phyloP scores from a whole-genome alignment of 208 protist genomes.

The Acanthamoeba healyi region DNA sequence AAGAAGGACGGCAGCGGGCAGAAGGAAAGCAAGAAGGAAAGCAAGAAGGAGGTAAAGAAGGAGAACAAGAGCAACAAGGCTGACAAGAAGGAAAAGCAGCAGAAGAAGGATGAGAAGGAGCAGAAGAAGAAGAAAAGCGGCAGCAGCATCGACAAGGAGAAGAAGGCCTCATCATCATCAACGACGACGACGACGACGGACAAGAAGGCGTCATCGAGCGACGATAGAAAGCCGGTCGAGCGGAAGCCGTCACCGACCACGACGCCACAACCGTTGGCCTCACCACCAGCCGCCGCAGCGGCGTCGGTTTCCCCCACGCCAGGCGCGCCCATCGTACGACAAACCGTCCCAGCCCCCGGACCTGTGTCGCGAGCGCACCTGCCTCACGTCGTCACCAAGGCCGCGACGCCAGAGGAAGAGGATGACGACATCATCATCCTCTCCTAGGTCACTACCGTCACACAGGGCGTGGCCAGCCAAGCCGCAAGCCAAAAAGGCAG shows the following conservation, averaged over 20 bases:
- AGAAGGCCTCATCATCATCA: background rate
- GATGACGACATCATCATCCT: constrained; percentile 27
- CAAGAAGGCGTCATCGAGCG: background rate
- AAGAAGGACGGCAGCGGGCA: background rate
- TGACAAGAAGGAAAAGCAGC: background rate
- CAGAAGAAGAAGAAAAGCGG: background rate
- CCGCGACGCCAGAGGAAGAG: background rate
- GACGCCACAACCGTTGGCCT: background rate
- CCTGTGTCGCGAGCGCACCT: background rate
- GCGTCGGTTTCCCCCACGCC: background rate
- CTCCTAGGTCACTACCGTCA: background rate
- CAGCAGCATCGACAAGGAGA: background rate
- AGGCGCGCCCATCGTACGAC: background rate
- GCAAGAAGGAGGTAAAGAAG: background rate
- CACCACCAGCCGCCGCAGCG: background rate
- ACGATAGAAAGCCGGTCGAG: background rate
- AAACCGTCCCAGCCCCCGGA: background rate
- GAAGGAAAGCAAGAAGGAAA: constrained; percentile 30
- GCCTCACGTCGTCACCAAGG: background rate
- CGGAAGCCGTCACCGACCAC: background rate
- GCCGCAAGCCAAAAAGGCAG: background rate
- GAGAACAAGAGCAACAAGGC: background rate
- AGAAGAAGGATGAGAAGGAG: background rate
- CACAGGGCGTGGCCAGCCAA: background rate
- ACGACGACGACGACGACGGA: background rate